Percentiles rank a stretch among this genome's conserved stretches.
These are phyloP conservation scores for Cordyceps militaris DNA, from an alignment of 2,329 filamentous ascomycete genomes.

Conservation along the genomic window DNA sequence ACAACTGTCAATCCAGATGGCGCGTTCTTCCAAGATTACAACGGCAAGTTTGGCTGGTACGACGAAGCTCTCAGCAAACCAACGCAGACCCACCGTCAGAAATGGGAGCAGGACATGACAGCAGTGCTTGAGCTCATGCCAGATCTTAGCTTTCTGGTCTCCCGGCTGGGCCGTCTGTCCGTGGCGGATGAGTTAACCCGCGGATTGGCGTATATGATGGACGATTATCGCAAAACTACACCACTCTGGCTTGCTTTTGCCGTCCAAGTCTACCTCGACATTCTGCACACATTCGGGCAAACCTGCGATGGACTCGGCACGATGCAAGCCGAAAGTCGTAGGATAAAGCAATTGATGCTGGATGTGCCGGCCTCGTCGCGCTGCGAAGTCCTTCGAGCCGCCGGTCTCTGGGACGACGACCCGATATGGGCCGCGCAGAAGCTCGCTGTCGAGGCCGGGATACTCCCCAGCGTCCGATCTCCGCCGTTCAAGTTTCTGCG, in stretches of 20 bases:
- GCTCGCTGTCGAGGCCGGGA: not conserved
- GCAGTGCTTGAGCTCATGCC: constrained; percentile 15
- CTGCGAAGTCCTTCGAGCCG: constrained; percentile 4
- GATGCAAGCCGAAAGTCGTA: constrained; percentile 14
- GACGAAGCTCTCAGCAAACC: constrained; percentile 5
- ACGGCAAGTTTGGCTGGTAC: constrained; percentile 18
- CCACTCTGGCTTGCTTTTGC: constrained; percentile 17
- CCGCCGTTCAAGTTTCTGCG: constrained; percentile 16
- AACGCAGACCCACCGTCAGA: not conserved
- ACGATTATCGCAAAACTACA: not conserved
- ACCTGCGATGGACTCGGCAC: not conserved
- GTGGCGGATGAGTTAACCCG: constrained; percentile 19
- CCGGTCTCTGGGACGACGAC: constrained; percentile 15
- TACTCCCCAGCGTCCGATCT: not conserved
- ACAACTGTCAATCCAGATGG: accelerated
- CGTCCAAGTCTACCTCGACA: constrained; percentile 17
- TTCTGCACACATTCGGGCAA: constrained; percentile 14
- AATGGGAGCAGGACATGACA: constrained; percentile 15
- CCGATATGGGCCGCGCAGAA: constrained; percentile 10
- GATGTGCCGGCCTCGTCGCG: constrained; percentile 9
- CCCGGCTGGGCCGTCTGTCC: not conserved
- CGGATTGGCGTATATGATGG: not conserved
- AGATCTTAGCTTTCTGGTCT: constrained; percentile 13
- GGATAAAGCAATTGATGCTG: constrained; percentile 16
- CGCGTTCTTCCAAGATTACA: constrained; percentile 12